Conservation (phyloP, 176 grass and related monocot genomes). For the Otatea glauca region DNA sequence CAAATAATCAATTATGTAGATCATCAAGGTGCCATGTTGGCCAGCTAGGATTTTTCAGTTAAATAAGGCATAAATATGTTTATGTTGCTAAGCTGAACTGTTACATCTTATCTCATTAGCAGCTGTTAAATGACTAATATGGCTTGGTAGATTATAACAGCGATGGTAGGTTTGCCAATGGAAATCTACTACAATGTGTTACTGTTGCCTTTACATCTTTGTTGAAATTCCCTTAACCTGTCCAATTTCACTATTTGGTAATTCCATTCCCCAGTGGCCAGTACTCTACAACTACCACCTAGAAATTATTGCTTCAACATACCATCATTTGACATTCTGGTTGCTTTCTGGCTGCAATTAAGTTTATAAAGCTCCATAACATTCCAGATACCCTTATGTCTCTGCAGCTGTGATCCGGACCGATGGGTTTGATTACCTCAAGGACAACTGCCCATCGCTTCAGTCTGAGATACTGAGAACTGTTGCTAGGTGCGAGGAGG, state of each 20-base stretch:
- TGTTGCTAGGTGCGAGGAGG: slow-evolving; percentile 74
- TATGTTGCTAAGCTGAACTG: not conserved
- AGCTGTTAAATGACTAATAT: slow-evolving; percentile 20
- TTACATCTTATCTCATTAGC: slow-evolving; percentile 4
- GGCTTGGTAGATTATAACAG: slow-evolving; percentile 1
- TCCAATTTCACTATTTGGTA: not conserved
- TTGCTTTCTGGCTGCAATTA: slow-evolving; percentile 40
- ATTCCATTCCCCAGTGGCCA: not conserved
- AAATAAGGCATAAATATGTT: slow-evolving; percentile 12
- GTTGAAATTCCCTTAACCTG: not conserved
- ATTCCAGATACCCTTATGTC: slow-evolving; percentile 72
- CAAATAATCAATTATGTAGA: slow-evolving; percentile 11
- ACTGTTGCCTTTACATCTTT: slow-evolving; percentile 1
- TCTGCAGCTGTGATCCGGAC: slow-evolving; percentile 95
- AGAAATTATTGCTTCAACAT: slow-evolving; percentile 24
- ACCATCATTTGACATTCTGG: not conserved
- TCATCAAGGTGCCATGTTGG: not conserved
- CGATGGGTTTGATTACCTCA: slow-evolving; percentile 76
- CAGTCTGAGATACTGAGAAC: slow-evolving; percentile 87
- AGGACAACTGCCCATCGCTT: slow-evolving; percentile 72
- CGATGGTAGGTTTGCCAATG: not conserved
- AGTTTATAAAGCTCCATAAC: slow-evolving; percentile 64
- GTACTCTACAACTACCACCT: not conserved
- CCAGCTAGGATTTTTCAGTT: not conserved
- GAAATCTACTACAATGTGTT: slow-evolving; percentile 16